Evolutionary conservation across 2,329 filamentous ascomycete genomes (phyloP), one percentile per base, ranked within the genome.

Genomic region (Cladorrhinum sp.): DNA sequence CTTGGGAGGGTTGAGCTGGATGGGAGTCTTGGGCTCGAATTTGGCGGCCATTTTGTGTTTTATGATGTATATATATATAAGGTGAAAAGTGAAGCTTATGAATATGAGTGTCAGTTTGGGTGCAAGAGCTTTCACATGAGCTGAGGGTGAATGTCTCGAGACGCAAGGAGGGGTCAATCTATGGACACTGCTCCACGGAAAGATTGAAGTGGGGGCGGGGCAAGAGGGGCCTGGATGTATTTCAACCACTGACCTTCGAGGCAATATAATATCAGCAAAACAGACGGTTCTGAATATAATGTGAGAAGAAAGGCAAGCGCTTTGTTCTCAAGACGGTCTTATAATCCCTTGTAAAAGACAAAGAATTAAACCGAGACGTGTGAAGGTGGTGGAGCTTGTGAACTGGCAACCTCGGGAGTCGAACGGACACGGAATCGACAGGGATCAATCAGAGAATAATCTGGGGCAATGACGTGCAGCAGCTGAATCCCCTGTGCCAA

Each of bases 1-100:
- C 78, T 96, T 98, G 13, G 95, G 95, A 38, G 92, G 88, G 60
- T 89, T 81, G 61, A 99, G 85, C 60, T 87, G 77, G 62, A 95
- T 88, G 2, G 90, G 83, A 25, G 79, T 78, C 76, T 95, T 96
- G 49, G 92, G 91, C 73, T 90, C 88, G 69, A 96, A 96, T 68
- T 84, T 88, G 65, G 81, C 83, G 62, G 81, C 73, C 84, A 86
- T 87, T 64, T 60, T 75, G 60, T 49, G 12, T 20, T 45, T 58
- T 38, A 8, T 16, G 18, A 32, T 24, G 20, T 50, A 4, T 32
- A 18, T 36, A 16, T 16, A 23, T 25, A 10, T 20, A 49, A 7
- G 12, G 20, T 20, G 52, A 29, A 54, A 25, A 25, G 16, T 10
- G 25, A 29, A 29, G 25, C 25, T 29, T 29, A 29, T 29, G 25